Percentiles rank a stretch among this genome's conserved stretches.
These are phyloP conservation scores for Narthecium ossifragum DNA, from an alignment of 106 monocot species.

Conservation along the genomic window DNA sequence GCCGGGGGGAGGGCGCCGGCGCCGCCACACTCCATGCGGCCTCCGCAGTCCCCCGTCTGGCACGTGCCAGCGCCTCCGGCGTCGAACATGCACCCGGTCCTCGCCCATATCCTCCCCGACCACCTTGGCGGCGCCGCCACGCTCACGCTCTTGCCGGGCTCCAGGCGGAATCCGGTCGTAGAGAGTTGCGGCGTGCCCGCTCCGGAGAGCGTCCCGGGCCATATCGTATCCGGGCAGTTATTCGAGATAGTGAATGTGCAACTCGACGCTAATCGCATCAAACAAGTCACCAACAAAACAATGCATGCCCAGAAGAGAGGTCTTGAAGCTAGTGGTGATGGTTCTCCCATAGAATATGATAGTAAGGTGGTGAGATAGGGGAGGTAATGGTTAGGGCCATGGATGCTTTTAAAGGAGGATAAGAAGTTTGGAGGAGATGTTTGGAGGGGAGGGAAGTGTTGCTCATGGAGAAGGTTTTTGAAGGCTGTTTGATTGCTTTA, in stretches of 20 bases:
- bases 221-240: slow-evolving; percentile 63
- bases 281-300: background rate
- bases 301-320: background rate
- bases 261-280: background rate
- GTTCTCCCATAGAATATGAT: background rate
- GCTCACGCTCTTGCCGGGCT: slow-evolving; percentile 31
- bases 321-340: background rate
- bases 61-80: slow-evolving; percentile 35
- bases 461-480: background rate
- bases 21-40: slow-evolving; percentile 60
- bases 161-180: slow-evolving; percentile 62
- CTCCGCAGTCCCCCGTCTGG: slow-evolving; percentile 77
- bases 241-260: slow-evolving; percentile 60
- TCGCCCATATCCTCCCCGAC: slow-evolving; percentile 86
- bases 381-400: background rate
- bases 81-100: slow-evolving; percentile 72
- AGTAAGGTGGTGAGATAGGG: background rate
- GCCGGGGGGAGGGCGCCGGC: slow-evolving; percentile 45
- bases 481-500: slow-evolving; percentile 5
- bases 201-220: slow-evolving; percentile 77
- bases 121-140: slow-evolving; percentile 51
- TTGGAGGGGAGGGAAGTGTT: background rate
- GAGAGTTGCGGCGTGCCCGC: slow-evolving; percentile 64
- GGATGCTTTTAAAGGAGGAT: background rate
- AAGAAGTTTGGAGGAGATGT: background rate